phyloP scores from a whole-genome alignment of 805 yeast genomes.

The Starmerella asiatica region DNA sequence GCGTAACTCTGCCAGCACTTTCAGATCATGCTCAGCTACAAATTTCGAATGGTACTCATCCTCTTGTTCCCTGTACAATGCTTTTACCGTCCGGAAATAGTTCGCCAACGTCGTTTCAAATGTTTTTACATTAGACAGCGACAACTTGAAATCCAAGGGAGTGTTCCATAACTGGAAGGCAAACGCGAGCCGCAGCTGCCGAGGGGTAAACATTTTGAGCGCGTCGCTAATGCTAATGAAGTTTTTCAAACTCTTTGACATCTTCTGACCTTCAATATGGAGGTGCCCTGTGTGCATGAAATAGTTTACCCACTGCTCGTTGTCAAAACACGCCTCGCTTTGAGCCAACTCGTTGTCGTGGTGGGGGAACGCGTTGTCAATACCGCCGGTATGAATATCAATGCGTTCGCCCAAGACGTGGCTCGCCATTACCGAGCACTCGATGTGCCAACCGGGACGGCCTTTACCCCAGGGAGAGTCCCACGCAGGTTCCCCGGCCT shows the following conservation, averaged over 20 bases:
- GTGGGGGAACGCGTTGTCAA: slow-evolving; percentile 96
- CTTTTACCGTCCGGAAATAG: slow-evolving; percentile 78
- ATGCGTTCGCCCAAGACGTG: slow-evolving; percentile 69
- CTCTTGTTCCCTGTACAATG: slow-evolving; percentile 54
- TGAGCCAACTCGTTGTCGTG: slow-evolving; percentile 98
- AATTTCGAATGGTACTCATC: slow-evolving; percentile 43
- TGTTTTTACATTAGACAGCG: slow-evolving; percentile 62
- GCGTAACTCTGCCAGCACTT: slow-evolving; percentile 38
- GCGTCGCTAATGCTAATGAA: slow-evolving; percentile 93
- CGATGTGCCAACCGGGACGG: slow-evolving; percentile 99
- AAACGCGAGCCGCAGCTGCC: slow-evolving; percentile 84
- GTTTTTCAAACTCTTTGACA: slow-evolving; percentile 90
- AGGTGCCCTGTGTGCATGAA: slow-evolving; percentile 94
- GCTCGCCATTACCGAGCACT: slow-evolving; percentile 97
- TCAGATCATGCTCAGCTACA: slow-evolving; percentile 37
- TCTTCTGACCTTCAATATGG: slow-evolving; percentile 96
- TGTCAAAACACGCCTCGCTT: slow-evolving; percentile 81
- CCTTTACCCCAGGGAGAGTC: slow-evolving; percentile 93
- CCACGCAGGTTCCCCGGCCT: slow-evolving; percentile 97
- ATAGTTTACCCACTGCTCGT: slow-evolving; percentile 91
- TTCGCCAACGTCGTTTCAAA: slow-evolving; percentile 63
- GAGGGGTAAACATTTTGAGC: slow-evolving; percentile 48
- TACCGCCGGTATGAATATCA: slow-evolving; percentile 95
- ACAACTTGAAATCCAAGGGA: slow-evolving; percentile 81
- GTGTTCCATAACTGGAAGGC: slow-evolving; percentile 87